These are phyloP conservation scores for Talaromyces sp. DNA, from an alignment of 2,329 filamentous ascomycete species.

Conservation along the genomic window DNA sequence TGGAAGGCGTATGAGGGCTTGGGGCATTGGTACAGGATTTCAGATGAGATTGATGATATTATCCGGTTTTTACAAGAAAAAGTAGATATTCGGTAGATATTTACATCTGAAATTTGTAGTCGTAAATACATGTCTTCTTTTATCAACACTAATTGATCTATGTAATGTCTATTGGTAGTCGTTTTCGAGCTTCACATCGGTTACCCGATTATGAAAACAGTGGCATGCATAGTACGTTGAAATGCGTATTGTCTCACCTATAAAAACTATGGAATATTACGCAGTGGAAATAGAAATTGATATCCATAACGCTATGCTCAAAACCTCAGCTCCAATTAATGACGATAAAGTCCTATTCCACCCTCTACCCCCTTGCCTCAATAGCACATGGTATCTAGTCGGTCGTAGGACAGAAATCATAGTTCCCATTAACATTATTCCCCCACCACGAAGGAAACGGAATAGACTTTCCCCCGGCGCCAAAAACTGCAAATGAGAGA, in stretches of 20 bases:
- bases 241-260: no score
- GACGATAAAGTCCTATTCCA: neutral
- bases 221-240: no score
- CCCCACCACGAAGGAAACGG: constrained; percentile 55
- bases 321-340: neutral
- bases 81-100: neutral
- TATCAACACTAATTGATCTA: no score
- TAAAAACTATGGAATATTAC: no score
- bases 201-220: no score
- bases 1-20: constrained; percentile 39
- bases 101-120: no score
- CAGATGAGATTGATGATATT: constrained; percentile 47
- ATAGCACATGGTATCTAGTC: constrained; percentile 20
- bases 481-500: constrained; percentile 54
- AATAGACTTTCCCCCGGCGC: constrained; percentile 41
- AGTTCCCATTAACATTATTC: constrained; percentile 47
- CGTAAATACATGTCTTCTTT: no score
- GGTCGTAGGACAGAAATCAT: constrained; percentile 42
- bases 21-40: constrained; percentile 49
- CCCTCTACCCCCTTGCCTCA: neutral
- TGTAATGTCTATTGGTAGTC: no score
- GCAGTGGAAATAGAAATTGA: no score
- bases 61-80: constrained; percentile 27
- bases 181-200: no score
- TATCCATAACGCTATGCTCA: neutral